These are phyloP conservation scores for Solanum microdontum DNA, from an alignment of 257 asterid genomes.

Conservation along the genomic window DNA sequence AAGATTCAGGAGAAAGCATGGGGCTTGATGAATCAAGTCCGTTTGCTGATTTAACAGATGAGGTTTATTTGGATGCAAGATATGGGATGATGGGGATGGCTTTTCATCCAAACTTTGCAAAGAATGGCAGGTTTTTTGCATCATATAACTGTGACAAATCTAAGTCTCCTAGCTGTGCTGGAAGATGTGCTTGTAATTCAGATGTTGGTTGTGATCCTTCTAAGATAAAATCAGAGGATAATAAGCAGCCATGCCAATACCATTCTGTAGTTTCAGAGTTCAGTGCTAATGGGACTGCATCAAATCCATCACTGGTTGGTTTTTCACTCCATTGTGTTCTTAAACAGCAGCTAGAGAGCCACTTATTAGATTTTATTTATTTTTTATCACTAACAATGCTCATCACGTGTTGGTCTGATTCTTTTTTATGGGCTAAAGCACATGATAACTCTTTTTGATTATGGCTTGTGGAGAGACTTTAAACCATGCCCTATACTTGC, in stretches of 20 bases:
- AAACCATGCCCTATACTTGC: not conserved
- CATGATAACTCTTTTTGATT: not conserved
- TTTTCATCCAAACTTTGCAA: slow-evolving; percentile 65
- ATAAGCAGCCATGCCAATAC: slow-evolving; percentile 47
- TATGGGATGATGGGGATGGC: slow-evolving; percentile 97
- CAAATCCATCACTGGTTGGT: slow-evolving; percentile 62
- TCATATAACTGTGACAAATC: slow-evolving; percentile 74
- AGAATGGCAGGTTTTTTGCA: slow-evolving; percentile 86
- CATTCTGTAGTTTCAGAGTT: slow-evolving; percentile 67
- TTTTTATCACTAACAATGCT: not conserved
- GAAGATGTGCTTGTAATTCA: slow-evolving; percentile 81
- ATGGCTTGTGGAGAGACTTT: not conserved
- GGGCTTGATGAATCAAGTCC: slow-evolving; percentile 67
- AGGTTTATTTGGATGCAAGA: slow-evolving; percentile 48
- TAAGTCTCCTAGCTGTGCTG: slow-evolving; percentile 57
- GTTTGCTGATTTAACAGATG: slow-evolving; percentile 76
- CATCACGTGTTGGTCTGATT: not conserved
- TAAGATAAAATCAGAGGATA: slow-evolving; percentile 33
- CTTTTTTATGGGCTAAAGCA: not conserved
- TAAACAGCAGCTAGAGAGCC: not conserved
- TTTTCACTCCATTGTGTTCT: not conserved
- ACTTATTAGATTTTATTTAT: not conserved
- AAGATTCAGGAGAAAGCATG: slow-evolving; percentile 57
- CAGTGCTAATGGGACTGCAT: slow-evolving; percentile 65
- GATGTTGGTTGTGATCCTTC: slow-evolving; percentile 86